Evolutionary conservation across 78 protist genomes (phyloP).

Genomic region (Bigelowiella natans): DNA sequence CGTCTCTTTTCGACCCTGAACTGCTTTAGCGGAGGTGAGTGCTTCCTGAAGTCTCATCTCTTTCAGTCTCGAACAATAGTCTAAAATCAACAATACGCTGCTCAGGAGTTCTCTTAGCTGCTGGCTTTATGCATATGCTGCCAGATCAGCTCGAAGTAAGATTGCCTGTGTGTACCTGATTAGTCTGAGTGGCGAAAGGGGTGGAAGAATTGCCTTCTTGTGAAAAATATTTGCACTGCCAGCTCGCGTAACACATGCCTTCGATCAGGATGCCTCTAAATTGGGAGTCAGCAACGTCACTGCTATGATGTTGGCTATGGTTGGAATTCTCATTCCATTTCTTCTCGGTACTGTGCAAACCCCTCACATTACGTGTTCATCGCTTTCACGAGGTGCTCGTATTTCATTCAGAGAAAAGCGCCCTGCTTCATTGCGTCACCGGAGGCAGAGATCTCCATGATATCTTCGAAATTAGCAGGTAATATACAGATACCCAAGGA

Average conservation of each 20-base stretch:
- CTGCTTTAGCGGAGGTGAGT: neutral
- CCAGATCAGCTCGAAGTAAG: neutral
- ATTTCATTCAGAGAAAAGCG: neutral
- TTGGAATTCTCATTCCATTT: neutral
- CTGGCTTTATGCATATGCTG: neutral
- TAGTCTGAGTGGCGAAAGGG: no score
- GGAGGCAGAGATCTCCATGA: neutral
- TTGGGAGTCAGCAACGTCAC: neutral
- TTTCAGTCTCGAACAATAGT: no score
- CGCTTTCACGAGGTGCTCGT: no score
- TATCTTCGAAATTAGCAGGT: neutral
- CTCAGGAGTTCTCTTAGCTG: neutral
- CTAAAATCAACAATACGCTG: no score
- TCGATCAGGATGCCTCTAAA: neutral
- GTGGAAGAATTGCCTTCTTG: neutral
- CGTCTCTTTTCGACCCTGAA: neutral
- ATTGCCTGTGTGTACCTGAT: no score
- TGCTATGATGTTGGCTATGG: neutral
- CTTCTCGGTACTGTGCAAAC: neutral
- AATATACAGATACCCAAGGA: no score
- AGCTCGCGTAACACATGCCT: no score
- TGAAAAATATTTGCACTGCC: neutral
- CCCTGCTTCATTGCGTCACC: neutral
- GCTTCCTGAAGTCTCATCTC: neutral
- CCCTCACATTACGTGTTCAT: no score